Evolutionary conservation across 2,329 filamentous ascomycete species (phyloP).

Genomic region (Alternaria tenuissima): DNA sequence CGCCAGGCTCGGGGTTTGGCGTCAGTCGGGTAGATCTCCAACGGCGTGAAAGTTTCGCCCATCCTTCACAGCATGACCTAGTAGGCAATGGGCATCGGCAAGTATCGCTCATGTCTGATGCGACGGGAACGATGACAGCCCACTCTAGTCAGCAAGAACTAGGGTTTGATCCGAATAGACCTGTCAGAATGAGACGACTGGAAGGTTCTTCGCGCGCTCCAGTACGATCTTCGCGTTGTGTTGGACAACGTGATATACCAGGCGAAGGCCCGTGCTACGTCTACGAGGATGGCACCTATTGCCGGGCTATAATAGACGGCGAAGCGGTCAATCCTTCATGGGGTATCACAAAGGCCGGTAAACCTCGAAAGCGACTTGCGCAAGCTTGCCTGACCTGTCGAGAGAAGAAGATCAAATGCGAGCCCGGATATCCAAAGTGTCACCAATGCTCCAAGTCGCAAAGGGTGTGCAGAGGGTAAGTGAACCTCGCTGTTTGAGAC

Average conservation of each 20-base stretch:
- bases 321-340: conserved; percentile 89
- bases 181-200: conserved; percentile 42
- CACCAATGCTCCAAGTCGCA: conserved; percentile 93
- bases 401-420: conserved; percentile 98
- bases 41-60: conserved; percentile 33
- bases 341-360: conserved; percentile 93
- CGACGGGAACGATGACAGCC: conserved; percentile 19
- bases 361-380: conserved; percentile 87
- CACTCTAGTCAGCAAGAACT: conserved; percentile 39
- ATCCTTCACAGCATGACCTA: conserved; percentile 32
- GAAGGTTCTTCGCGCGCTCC: conserved; percentile 46
- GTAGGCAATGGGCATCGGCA: conserved; percentile 31
- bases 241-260: conserved; percentile 65
- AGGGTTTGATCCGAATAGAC: conserved; percentile 37
- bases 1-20: conserved; percentile 32
- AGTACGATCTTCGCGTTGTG: conserved; percentile 44
- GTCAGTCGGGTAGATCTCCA: conserved; percentile 33
- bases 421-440: conserved; percentile 86
- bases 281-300: conserved; percentile 84
- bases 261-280: conserved; percentile 85
- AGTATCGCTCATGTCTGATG: conserved; percentile 38
- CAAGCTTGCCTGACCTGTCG: conserved; percentile 93
- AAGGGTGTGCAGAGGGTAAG: conserved; percentile 75
- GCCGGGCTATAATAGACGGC: conserved; percentile 83
- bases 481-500: conserved; percentile 13